Percentiles rank a stretch among this genome's conserved stretches.
phyloP scores from a whole-genome alignment of 805 yeast species.

The Scheffersomyces coipomensis region DNA sequence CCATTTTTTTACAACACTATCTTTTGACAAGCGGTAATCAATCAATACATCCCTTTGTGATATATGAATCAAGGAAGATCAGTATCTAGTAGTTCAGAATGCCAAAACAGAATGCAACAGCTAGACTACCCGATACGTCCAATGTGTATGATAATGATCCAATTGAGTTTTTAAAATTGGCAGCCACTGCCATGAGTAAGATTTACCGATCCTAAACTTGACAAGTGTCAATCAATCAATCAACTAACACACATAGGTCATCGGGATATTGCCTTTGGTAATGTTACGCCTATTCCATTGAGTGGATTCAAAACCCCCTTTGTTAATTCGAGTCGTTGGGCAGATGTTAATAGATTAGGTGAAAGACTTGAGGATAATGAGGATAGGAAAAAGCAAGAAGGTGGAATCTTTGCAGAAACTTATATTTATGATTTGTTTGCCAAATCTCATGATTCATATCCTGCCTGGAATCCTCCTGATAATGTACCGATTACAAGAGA shows the following conservation, averaged over 20 bases:
- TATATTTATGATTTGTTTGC: slow-evolving; percentile 44
- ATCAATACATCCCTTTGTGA: too few species aligned
- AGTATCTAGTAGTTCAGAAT: too few species aligned
- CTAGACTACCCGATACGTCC: not conserved
- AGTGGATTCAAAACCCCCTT: slow-evolving; percentile 47
- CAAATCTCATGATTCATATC: slow-evolving; percentile 49
- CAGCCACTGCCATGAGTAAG: slow-evolving; percentile 18
- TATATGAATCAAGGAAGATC: too few species aligned
- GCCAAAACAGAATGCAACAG: not conserved
- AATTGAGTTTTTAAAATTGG: slow-evolving; percentile 8
- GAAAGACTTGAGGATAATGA: slow-evolving; percentile 26
- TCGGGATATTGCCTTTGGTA: slow-evolving; percentile 1
- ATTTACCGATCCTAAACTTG: slow-evolving; percentile 6
- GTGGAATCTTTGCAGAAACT: slow-evolving; percentile 37
- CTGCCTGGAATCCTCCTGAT: slow-evolving; percentile 47
- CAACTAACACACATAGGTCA: slow-evolving; percentile 6
- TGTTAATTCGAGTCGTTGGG: slow-evolving; percentile 43
- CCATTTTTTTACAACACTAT: too few species aligned
- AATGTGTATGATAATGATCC: slow-evolving; percentile 6
- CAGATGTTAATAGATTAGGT: slow-evolving; percentile 33
- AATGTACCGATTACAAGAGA: slow-evolving; percentile 48
- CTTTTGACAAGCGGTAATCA: not conserved
- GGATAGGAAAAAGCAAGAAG: slow-evolving; percentile 22
- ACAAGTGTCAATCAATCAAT: not conserved
- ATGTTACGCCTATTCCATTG: slow-evolving; percentile 13